A percentile compares a stretch with the other conserved stretches of the same genome.
These are phyloP conservation scores for Paecilomyces formosus DNA, from an alignment of 2,329 filamentous ascomycete genomes.

Conservation along the genomic window DNA sequence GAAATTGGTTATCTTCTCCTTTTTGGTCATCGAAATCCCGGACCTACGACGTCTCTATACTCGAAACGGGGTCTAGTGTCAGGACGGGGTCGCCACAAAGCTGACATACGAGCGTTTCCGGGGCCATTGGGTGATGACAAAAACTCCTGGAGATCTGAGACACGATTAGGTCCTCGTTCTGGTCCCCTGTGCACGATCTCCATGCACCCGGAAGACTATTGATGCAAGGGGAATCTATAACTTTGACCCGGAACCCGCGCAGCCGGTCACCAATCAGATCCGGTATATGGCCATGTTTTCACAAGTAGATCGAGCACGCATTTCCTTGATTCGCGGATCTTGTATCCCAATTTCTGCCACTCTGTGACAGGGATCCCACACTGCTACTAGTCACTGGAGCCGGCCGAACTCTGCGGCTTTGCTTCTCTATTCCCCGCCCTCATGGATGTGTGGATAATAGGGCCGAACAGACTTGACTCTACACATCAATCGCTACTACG, in stretches of 20 bases:
- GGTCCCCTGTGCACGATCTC: conserved; percentile 7
- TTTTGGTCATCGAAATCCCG: not conserved
- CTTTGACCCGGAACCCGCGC: conserved; percentile 18
- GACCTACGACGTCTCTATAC: not conserved
- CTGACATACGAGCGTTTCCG: not conserved
- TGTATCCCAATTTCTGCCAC: conserved; percentile 15
- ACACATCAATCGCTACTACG: conserved; percentile 10
- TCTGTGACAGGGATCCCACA: conserved; percentile 25
- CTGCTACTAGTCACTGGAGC: conserved; percentile 1
- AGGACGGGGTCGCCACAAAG: not conserved
- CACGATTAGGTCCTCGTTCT: conserved; percentile 2
- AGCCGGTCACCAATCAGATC: conserved; percentile 30
- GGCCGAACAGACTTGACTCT: conserved; percentile 4
- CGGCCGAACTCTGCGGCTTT: conserved; percentile 11
- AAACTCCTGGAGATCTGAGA: not conserved
- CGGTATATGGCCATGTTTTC: conserved; percentile 12
- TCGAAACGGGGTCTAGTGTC: not conserved
- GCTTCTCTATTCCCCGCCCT: conserved; percentile 2
- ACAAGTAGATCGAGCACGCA: conserved; percentile 12
- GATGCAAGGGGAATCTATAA: conserved; percentile 29
- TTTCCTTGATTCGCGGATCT: conserved; percentile 25
- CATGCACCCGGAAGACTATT: conserved; percentile 24
- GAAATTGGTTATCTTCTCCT: not conserved
- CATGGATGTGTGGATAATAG: conserved; percentile 2
- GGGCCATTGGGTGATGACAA: not conserved